Evolutionary conservation across 1,139 yeast genomes (phyloP).

Genomic region (Yamadazyma friedrichii): DNA sequence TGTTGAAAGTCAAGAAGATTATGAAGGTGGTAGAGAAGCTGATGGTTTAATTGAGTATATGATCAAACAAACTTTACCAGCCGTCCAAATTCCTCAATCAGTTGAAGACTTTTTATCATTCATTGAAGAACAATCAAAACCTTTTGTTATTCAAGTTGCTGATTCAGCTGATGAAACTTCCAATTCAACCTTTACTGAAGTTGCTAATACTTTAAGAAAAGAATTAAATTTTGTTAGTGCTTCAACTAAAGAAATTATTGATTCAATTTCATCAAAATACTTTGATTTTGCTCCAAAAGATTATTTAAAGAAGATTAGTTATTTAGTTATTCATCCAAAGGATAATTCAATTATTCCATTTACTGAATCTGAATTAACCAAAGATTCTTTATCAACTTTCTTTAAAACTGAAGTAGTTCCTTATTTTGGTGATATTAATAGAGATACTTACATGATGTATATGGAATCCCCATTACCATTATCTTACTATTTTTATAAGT

Average conservation of each 20-base stretch:
- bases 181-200: constrained; percentile 49
- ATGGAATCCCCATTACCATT: constrained; percentile 73
- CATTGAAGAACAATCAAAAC: constrained; percentile 45
- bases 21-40: constrained; percentile 83
- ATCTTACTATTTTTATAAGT: constrained; percentile 82
- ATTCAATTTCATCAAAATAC: constrained; percentile 23
- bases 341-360: constrained; percentile 31
- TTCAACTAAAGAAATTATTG: constrained; percentile 34
- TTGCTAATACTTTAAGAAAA: constrained; percentile 62
- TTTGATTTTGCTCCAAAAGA: constrained; percentile 21
- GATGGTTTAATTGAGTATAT: constrained; percentile 75
- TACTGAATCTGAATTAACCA: constrained; percentile 18
- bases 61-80: constrained; percentile 81
- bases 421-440: constrained; percentile 85
- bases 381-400: constrained; percentile 50
- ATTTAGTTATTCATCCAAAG: constrained; percentile 39
- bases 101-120: constrained; percentile 51
- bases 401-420: constrained; percentile 75
- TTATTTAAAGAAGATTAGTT: constrained; percentile 25
- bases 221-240: constrained; percentile 61
- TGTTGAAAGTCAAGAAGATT: constrained; percentile 51
- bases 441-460: constrained; percentile 75
- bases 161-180: constrained; percentile 30
- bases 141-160: constrained; percentile 54
- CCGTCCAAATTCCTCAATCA: constrained; percentile 57